These are phyloP conservation scores for Fusarium verrucosum DNA, from an alignment of 2,329 filamentous ascomycete genomes.

Conservation along the genomic window DNA sequence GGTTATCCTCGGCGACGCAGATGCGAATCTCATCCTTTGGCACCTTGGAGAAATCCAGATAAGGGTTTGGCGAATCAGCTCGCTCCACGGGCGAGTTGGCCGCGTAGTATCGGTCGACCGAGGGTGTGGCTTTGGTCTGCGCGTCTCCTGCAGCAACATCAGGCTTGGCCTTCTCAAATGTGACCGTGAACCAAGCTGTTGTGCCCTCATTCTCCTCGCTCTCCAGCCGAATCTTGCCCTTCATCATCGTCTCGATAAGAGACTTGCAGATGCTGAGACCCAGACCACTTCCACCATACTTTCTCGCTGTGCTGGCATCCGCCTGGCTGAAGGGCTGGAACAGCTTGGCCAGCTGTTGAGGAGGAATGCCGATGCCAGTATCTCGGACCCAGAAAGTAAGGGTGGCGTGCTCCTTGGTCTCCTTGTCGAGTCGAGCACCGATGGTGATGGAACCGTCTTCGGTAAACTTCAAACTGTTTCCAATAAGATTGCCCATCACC, in stretches of 20 bases:
- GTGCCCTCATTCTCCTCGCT: constrained; percentile 78
- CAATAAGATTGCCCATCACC: constrained; percentile 83
- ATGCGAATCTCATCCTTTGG: constrained; percentile 82
- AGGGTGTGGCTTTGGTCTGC: constrained; percentile 50
- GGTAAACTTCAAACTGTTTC: constrained; percentile 95
- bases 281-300: constrained; percentile 90
- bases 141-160: constrained; percentile 67
- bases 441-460: constrained; percentile 87
- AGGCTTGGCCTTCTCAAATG: constrained; percentile 81
- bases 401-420: constrained; percentile 74
- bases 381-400: constrained; percentile 88
- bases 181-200: constrained; percentile 80
- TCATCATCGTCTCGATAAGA: constrained; percentile 91
- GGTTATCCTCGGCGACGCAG: constrained; percentile 94
- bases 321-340: constrained; percentile 95
- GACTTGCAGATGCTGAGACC: constrained; percentile 95
- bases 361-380: constrained; percentile 89
- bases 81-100: constrained; percentile 50
- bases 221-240: constrained; percentile 83
- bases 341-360: constrained; percentile 82
- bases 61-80: constrained; percentile 54
- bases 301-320: constrained; percentile 87
- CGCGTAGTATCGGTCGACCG: constrained; percentile 49
- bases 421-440: constrained; percentile 74
- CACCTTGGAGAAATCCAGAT: constrained; percentile 75